Percentiles rank a stretch among this genome's conserved stretches.
Evolutionary conservation across 257 asterid species (phyloP).

Genomic region (Salvia hispanica): DNA sequence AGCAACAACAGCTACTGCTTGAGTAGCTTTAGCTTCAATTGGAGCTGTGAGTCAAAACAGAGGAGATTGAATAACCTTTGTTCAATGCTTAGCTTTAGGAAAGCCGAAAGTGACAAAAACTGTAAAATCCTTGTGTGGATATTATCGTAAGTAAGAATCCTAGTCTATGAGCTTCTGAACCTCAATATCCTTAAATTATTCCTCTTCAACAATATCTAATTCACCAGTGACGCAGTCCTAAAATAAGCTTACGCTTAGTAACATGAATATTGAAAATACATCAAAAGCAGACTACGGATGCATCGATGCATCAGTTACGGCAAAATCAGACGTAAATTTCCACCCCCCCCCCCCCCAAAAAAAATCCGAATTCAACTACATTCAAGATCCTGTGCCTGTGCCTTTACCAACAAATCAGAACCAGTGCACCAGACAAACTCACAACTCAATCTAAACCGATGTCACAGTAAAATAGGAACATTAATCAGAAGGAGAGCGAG

Average conservation of each 20-base stretch:
- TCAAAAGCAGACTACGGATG: not conserved
- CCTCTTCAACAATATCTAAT: not conserved
- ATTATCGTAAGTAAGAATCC: not conserved
- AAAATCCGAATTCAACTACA: not conserved
- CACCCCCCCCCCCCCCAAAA: too few relatives aligned
- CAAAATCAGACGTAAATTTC: not conserved
- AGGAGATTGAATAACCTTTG: not conserved
- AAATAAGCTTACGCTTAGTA: not conserved
- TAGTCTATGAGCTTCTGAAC: conserved; percentile 1
- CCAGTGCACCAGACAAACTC: not conserved
- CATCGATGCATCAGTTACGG: not conserved
- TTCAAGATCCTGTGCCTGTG: too few relatives aligned
- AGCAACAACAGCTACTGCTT: not conserved
- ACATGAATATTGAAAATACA: not conserved
- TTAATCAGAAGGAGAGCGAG: not conserved
- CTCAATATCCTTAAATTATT: not conserved
- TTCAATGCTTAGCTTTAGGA: not conserved
- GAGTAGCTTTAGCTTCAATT: not conserved
- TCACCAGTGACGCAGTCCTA: not conserved
- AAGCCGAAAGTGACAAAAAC: not conserved
- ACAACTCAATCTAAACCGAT: not conserved
- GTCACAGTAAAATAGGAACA: not conserved
- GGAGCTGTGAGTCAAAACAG: not conserved
- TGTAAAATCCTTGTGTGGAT: not conserved
- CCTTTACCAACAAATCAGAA: not conserved